Evolutionary conservation across 2,329 filamentous ascomycete species (phyloP), one percentile per base, ranked within the genome.

Genomic region (Aspergillus proliferans): DNA sequence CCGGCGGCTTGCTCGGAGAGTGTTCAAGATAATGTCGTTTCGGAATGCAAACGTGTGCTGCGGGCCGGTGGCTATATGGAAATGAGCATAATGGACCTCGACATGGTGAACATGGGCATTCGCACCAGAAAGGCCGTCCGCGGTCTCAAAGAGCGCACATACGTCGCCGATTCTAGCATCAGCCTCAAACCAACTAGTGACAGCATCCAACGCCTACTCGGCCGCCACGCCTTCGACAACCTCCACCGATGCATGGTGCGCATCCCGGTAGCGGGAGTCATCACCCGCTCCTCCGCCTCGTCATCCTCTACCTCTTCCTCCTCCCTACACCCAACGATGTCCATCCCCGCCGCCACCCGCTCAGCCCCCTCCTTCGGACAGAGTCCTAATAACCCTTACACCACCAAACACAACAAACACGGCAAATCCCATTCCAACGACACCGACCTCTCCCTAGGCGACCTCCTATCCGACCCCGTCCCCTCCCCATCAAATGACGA

Each of bases 401-500:
- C n/a, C 10, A 8, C n/a, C 43, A 15, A 21, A 18, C 38, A 12
- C 15, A 19, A 40, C 38, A 40, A 15, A 14, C 53, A 61, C 38
- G 52, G 51, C 26, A 67, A 66, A 45, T 60, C 63, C 4, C 62
- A 66, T 4, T 70, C 66, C 3, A 68, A 70, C 21, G 67, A 71
- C 22, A 61, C 62, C 5, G 70, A 73, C 36, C 54, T 72, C 12
- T 72, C 71, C 4, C 73, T 90, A 1, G 82, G 83, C 1, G 86
- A 90, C 61, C 82, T 89, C 71, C 85, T 89, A 69, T 83, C 78
- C 26, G 84, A 88, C 55, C 78, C 84, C 33, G 80, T 81, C n/a
- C 78, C 83, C n/a, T 81, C 83, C 6, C 76, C 82, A 0, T 75
- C 80, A 12, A 85, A 86, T 19, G 89, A 95, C 57, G 88, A 90